These are phyloP conservation scores for Nakaseomyces sp. DNA, from an alignment of 1,139 yeast species.

Conservation along the genomic window DNA sequence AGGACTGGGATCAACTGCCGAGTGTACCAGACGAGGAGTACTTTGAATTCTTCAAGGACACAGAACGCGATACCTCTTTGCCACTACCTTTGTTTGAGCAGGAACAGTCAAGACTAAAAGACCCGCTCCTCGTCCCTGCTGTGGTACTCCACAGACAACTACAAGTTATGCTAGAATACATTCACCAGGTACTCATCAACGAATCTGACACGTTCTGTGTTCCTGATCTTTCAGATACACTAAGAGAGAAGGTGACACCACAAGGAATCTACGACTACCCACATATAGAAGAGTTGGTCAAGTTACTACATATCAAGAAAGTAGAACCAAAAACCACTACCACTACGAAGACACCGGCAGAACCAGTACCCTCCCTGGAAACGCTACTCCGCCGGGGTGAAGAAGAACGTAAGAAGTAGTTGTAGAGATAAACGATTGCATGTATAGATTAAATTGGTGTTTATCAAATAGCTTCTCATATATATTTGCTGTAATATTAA, in stretches of 20 bases:
- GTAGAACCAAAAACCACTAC: constrained; percentile 7
- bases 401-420: background rate
- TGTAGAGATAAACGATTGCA: no score
- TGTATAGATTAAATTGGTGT: background rate
- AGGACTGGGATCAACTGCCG: constrained; percentile 18
- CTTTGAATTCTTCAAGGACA: constrained; percentile 11
- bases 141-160: constrained; percentile 22
- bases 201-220: constrained; percentile 13
- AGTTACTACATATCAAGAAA: constrained; percentile 16
- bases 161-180: constrained; percentile 22
- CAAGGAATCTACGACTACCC: constrained; percentile 6
- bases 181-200: constrained; percentile 18
- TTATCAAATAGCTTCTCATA: no score
- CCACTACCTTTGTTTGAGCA: constrained; percentile 16
- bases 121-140: constrained; percentile 23
- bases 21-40: constrained; percentile 10
- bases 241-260: constrained; percentile 15
- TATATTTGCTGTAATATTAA: no score
- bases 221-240: constrained; percentile 16
- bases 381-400: constrained; percentile 17
- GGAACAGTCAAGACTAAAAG: constrained; percentile 8
- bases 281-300: constrained; percentile 11
- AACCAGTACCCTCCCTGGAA: constrained; percentile 21
- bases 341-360: constrained; percentile 10
- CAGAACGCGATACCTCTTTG: constrained; percentile 12